These are phyloP conservation scores for Dryadomyces quercivorus DNA, from an alignment of 2,329 filamentous ascomycete species.

Conservation along the genomic window DNA sequence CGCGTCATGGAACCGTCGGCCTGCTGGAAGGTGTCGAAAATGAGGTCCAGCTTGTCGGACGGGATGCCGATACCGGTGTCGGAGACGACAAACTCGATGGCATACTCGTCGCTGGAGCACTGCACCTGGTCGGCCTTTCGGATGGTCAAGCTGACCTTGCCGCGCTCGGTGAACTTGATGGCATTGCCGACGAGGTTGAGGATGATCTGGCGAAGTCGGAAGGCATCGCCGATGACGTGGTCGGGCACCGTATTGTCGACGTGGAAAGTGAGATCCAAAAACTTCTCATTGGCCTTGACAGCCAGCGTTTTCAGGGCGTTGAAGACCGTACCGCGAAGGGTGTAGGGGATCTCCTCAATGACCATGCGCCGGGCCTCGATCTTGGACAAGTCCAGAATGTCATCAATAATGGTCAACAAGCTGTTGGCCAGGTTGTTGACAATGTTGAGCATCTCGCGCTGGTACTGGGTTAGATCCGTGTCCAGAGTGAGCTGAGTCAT, in stretches of 20 bases:
- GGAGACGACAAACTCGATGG: slow-evolving; percentile 89
- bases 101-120: slow-evolving; percentile 47
- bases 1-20: slow-evolving; percentile 93
- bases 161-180: slow-evolving; percentile 97
- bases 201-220: slow-evolving; percentile 92
- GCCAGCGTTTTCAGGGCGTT: slow-evolving; percentile 92
- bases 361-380: slow-evolving; percentile 97
- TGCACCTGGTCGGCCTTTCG: slow-evolving; percentile 53
- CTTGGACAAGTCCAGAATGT: slow-evolving; percentile 62
- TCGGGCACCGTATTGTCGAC: slow-evolving; percentile 90
- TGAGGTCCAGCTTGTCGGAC: slow-evolving; percentile 86
- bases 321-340: slow-evolving; percentile 86
- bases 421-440: slow-evolving; percentile 96
- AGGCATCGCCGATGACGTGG: slow-evolving; percentile 91
- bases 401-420: slow-evolving; percentile 89
- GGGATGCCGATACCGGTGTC: slow-evolving; percentile 97
- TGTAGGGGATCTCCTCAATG: slow-evolving; percentile 95
- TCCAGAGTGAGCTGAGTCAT: slow-evolving; percentile 96
- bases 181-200: slow-evolving; percentile 95
- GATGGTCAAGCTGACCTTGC: slow-evolving; percentile 92
- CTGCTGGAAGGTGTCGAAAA: slow-evolving; percentile 98
- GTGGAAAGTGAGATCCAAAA: slow-evolving; percentile 81
- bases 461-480: slow-evolving; percentile 86
- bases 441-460: slow-evolving; percentile 96
- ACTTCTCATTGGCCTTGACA: slow-evolving; percentile 96